Evolutionary conservation across 2,329 filamentous ascomycete genomes (phyloP), one percentile per base, ranked within the genome.

Genomic region (Pezicula radicicola): DNA sequence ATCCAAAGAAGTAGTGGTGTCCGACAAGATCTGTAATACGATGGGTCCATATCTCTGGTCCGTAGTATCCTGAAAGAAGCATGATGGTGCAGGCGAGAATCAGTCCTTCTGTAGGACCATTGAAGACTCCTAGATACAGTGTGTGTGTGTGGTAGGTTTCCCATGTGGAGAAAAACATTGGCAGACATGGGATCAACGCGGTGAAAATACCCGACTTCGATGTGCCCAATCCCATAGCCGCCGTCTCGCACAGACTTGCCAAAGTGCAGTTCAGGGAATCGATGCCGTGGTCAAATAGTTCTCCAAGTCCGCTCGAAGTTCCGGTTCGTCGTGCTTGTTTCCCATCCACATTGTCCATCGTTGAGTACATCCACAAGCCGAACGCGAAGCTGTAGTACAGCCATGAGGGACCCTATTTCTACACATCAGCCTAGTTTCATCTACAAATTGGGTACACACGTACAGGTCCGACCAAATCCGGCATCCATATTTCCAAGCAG

Each of bases 121-220:
- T 99, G 81, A 99, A 88, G 68, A 93, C 91, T 50, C 94, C 94
- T 12, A 99, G 84, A 70, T 96, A 99, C 6, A 99, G 77, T 0
- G 94, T 97, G 70, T 99, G 94, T 5, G 94, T 97, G 72, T 99
- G 94, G 70, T 97, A 99, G 1, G 94, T 99, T 74, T 99, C 94
- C 94, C 94, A 99, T 2, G 94, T 99, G 3, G 93, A 97, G 74
- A 99, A 97, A 78, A 96, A 99, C 94, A 99, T 99, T 54, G 94
- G 90, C 42, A 99, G 75, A 62, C 91, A 95, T 1, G 94, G 94
- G 55, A 93, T 85, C 41, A 99, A 76, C 2, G 92, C 91, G 1
- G 94, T 97, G 68, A 96, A 95, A 52, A 94, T 87, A 59, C 94
- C 94, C 18, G 90, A 84, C 57, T 85, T 86, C 16, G 89, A 90